These are phyloP conservation scores for Cordia subcordata DNA, from an alignment of 257 asterid genomes.

Conservation along the genomic window DNA sequence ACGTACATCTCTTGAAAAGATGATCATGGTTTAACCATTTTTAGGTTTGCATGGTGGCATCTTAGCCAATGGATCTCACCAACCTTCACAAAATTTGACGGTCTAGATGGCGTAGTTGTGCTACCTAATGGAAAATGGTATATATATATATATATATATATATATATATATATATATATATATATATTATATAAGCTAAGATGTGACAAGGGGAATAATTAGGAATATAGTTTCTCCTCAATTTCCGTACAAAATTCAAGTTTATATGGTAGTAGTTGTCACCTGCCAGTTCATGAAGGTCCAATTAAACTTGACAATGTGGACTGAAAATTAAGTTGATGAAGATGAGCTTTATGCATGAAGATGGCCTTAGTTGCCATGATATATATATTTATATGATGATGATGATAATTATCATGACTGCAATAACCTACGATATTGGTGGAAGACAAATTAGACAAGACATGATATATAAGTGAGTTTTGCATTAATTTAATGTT, in stretches of 20 bases:
- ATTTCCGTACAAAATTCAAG: constrained; percentile 16
- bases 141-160: too few relatives aligned
- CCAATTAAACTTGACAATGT: constrained; percentile 1
- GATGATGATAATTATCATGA: not conserved
- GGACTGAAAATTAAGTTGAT: not conserved
- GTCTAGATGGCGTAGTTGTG: constrained; percentile 1
- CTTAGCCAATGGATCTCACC: constrained; percentile 34
- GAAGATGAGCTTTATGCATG: not conserved
- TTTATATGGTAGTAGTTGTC: constrained; percentile 35
- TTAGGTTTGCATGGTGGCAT: constrained; percentile 24
- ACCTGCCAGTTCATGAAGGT: constrained; percentile 19
- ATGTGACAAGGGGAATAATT: constrained; percentile 39
- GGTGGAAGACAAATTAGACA: too few relatives aligned
- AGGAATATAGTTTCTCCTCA: constrained; percentile 19
- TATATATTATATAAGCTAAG: constrained; percentile 17
- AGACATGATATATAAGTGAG: too few relatives aligned
- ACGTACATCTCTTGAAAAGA: constrained; percentile 14
- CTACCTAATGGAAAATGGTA: constrained; percentile 10
- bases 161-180: too few relatives aligned
- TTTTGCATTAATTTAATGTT: too few relatives aligned
- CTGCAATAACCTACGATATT: too few relatives aligned
- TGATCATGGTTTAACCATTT: constrained; percentile 19
- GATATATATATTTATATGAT: too few relatives aligned
- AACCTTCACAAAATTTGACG: constrained; percentile 29
- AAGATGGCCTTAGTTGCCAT: too few relatives aligned